Base-by-base conservation (phyloP, 2,329 filamentous ascomycete genomes). In the Cladobotryum mycophilum region DNA sequence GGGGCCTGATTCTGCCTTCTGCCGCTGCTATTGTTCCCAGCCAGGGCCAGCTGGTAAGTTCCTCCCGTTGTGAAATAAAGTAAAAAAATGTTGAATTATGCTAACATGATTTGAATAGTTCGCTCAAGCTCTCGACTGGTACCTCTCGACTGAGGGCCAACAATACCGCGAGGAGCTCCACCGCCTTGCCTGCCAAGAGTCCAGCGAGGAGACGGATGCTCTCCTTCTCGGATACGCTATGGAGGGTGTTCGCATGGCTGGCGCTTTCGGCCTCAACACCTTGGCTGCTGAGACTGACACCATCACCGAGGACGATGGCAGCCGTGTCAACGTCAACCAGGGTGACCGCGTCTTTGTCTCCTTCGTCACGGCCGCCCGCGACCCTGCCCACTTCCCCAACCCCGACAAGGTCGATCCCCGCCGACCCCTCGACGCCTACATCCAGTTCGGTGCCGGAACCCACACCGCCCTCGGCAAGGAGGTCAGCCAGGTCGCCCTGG, bases 81-180 rank as follows among this genome's bases (percentile, higher is more conserved):
- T 8, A 7, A 30, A 25, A 25, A 25, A 30, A 18, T 6, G 14
- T 14, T 36, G 33, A 15, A 4, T 4, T 7, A 38, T 56, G n/a
- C 58, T 66, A 41, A 68, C 49, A 18, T 25, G 34, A 1, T 2
- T 9, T 5, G 9, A 1, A 25, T 53, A 83, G 75, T 89, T 90
- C 62, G 81, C 84, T 1, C 84, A 88, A 69, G 76, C 85, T 2
- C 72, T 89, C 15, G 86, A 90, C 62, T 89, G 80, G 68, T 90
- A 86, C 62, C 75, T 90, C 5, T 78, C 79, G 0, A 70, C 76
- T 3, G 68, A 78, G 33, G 79, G 81, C 57, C 67, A 72, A 49
- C 57, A 70, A 12, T 73, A 89, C 59, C 66, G 86, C 1, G 71
- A 78, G 0, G 79, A 82, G 41, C 75, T 91, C 49, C 76, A 84